Percentiles rank a stretch among this genome's conserved stretches.
These are phyloP conservation scores for Abrus precatorius DNA, from an alignment of 306 rosid species.

Conservation along the genomic window DNA sequence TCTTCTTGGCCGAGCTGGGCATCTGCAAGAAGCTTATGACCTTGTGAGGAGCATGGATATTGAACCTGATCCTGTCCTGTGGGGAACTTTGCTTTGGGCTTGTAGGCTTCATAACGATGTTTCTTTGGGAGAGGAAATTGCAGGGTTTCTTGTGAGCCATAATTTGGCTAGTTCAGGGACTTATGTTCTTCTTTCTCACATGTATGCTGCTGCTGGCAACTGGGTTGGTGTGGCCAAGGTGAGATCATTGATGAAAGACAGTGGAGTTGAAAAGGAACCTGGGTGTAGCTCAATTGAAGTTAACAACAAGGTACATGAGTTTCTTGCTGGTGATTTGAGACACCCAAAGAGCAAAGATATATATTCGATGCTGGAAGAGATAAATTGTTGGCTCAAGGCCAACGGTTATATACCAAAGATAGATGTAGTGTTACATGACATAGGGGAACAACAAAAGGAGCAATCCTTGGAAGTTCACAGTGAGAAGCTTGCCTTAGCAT, in stretches of 20 bases:
- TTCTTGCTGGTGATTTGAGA: slow-evolving; percentile 76
- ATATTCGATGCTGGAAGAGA: slow-evolving; percentile 71
- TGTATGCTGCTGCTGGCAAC: slow-evolving; percentile 73
- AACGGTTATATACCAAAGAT: slow-evolving; percentile 70
- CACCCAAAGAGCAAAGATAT: slow-evolving; percentile 73
- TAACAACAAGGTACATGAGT: slow-evolving; percentile 74
- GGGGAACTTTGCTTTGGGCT: slow-evolving; percentile 89
- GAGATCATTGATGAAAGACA: slow-evolving; percentile 75
- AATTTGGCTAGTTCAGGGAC: slow-evolving; percentile 81
- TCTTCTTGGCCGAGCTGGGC: slow-evolving; percentile 86
- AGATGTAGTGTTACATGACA: slow-evolving; percentile 73
- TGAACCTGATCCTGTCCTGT: slow-evolving; percentile 74
- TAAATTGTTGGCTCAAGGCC: slow-evolving; percentile 70
- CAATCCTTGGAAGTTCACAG: slow-evolving; percentile 81
- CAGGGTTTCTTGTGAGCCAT: slow-evolving; percentile 65
- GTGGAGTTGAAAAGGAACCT: slow-evolving; percentile 82
- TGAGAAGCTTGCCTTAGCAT: slow-evolving; percentile 87
- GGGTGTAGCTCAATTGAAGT: slow-evolving; percentile 88
- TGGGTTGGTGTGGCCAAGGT: slow-evolving; percentile 83
- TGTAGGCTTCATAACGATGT: slow-evolving; percentile 76
- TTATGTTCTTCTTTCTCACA: slow-evolving; percentile 81
- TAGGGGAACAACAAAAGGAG: slow-evolving; percentile 73
- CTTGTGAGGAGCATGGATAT: slow-evolving; percentile 72
- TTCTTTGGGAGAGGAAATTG: slow-evolving; percentile 75
- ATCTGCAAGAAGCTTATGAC: slow-evolving; percentile 69